A percentile compares a stretch with the other conserved stretches of the same genome.
Evolutionary conservation across 345 rosid genomes (phyloP).

Genomic region (Dimocarpus longan): DNA sequence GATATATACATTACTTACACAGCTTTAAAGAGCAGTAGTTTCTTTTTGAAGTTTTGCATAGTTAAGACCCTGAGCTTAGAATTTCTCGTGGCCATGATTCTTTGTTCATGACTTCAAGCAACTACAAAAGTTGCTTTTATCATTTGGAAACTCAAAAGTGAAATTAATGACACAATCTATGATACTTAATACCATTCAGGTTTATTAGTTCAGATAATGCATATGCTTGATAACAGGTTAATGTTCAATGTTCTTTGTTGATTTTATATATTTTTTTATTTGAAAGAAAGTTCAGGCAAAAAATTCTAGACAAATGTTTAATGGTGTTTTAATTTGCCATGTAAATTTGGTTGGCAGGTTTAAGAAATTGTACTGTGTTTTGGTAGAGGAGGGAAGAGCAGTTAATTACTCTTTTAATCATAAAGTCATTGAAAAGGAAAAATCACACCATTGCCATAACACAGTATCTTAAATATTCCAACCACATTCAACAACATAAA

Average conservation of each 20-base stretch:
- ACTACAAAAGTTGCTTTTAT: conserved; percentile 6
- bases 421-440: too few species aligned
- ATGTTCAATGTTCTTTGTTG: too few species aligned
- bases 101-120: conserved; percentile 20
- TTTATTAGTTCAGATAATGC: too few species aligned
- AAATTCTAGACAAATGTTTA: background rate
- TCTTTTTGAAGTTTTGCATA: background rate
- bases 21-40: background rate
- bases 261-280: too few species aligned
- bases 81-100: conserved; percentile 9
- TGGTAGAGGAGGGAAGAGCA: background rate
- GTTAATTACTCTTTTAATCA: background rate
- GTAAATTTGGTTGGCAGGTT: background rate
- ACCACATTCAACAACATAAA: background rate
- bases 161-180: background rate
- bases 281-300: background rate
- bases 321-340: background rate
- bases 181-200: too few species aligned
- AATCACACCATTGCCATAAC: too few species aligned
- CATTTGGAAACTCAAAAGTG: too few species aligned
- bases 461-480: background rate
- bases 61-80: background rate
- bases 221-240: too few species aligned
- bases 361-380: background rate
- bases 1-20: background rate